These are phyloP conservation scores for Pseudoscleropodium purum DNA, from an alignment of 225 moss, liverwort and hornwort species.

Conservation along the genomic window DNA sequence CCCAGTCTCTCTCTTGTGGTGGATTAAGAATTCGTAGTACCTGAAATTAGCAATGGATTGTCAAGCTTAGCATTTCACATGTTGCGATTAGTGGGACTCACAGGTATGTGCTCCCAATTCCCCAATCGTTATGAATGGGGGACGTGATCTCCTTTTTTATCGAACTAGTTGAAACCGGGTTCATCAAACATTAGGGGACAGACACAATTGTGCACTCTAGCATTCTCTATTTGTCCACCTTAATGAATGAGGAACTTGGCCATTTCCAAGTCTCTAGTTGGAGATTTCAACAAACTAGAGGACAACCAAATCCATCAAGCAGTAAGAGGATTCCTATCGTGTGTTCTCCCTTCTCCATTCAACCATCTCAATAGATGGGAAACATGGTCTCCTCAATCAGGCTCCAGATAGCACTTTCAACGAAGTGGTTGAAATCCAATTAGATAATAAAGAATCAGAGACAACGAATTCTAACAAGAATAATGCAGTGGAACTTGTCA, in stretches of 20 bases:
- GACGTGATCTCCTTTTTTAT: neutral
- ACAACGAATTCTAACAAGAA: neutral
- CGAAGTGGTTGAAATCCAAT: neutral
- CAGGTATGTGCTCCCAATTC: neutral
- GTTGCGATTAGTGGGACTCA: neutral
- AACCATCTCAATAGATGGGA: neutral
- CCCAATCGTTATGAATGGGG: neutral
- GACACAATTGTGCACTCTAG: neutral
- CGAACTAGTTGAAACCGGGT: neutral
- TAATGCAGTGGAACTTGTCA: neutral
- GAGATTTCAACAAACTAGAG: neutral
- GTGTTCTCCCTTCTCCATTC: neutral
- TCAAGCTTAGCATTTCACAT: neutral
- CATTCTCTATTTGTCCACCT: neutral
- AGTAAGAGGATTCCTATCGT: neutral
- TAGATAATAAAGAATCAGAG: neutral
- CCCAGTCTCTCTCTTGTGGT: slow-evolving; percentile 19
- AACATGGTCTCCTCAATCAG: neutral
- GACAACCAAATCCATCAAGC: neutral
- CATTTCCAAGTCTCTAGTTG: neutral
- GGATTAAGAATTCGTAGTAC: slow-evolving; percentile 33
- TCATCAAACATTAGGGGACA: neutral
- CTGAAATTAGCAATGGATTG: neutral
- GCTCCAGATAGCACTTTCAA: neutral
- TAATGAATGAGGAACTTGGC: neutral